Percentiles rank a stretch among this genome's conserved stretches.
These are phyloP conservation scores for Jamesozyma spencerorum DNA, from an alignment of 805 yeast species.

Conservation along the genomic window DNA sequence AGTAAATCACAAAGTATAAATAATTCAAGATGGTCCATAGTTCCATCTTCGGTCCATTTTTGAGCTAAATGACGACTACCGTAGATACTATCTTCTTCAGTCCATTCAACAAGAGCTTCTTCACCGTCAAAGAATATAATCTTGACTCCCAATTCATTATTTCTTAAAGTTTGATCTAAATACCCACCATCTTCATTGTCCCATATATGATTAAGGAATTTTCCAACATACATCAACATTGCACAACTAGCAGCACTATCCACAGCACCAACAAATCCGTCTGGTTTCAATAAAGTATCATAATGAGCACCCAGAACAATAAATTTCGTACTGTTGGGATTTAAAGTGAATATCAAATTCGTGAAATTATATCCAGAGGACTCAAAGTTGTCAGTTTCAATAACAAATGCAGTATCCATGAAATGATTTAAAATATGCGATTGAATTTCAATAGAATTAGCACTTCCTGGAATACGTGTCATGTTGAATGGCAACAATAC, in stretches of 20 bases:
- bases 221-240: slow-evolving; percentile 38
- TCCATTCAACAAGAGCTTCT: slow-evolving; percentile 50
- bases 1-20: slow-evolving; percentile 44
- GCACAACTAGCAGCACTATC: slow-evolving; percentile 55
- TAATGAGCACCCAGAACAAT: slow-evolving; percentile 45
- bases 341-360: slow-evolving; percentile 31
- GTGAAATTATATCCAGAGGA: slow-evolving; percentile 28
- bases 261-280: slow-evolving; percentile 51
- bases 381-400: slow-evolving; percentile 14
- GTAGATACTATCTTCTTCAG: slow-evolving; percentile 42
- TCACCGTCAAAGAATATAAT: slow-evolving; percentile 53
- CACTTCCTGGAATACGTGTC: slow-evolving; percentile 37
- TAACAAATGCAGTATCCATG: slow-evolving; percentile 24
- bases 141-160: slow-evolving; percentile 31
- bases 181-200: slow-evolving; percentile 3
- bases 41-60: slow-evolving; percentile 26
- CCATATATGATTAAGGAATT: slow-evolving; percentile 17
- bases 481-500: slow-evolving; percentile 29
- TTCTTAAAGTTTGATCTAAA: slow-evolving; percentile 2
- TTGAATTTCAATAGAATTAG: slow-evolving; percentile 32
- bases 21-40: slow-evolving; percentile 32
- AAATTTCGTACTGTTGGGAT: slow-evolving; percentile 19
- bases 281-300: slow-evolving; percentile 39
- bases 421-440: slow-evolving; percentile 32
- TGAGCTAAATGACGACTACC: slow-evolving; percentile 45